Evolutionary conservation across 2,329 filamentous ascomycete species (phyloP).

Genomic region (Capronia epimyces): DNA sequence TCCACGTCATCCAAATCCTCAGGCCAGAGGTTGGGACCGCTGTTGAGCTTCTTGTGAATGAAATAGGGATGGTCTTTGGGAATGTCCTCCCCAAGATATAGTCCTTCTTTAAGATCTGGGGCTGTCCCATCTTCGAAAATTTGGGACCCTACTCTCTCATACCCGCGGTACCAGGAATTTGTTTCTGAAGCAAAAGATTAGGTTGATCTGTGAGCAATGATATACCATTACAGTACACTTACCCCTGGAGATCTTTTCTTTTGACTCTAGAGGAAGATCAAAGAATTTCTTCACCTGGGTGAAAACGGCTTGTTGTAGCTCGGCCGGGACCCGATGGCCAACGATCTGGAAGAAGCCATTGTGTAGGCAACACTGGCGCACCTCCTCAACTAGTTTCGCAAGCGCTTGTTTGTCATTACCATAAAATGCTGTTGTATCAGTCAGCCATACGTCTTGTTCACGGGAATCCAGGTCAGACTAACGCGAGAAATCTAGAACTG

Average conservation of each 20-base stretch:
- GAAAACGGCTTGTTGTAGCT: slow-evolving; percentile 41
- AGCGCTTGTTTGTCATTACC: slow-evolving; percentile 31
- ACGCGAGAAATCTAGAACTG: no score
- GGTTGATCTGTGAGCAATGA: background rate
- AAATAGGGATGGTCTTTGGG: slow-evolving; percentile 23
- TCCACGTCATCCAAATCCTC: slow-evolving; percentile 23
- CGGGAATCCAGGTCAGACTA: no score
- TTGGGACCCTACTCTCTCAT: slow-evolving; percentile 30
- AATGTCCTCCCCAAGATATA: slow-evolving; percentile 28
- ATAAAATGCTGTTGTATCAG: slow-evolving; percentile 30
- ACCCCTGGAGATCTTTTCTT: slow-evolving; percentile 37
- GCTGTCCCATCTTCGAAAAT: slow-evolving; percentile 28
- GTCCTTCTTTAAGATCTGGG: slow-evolving; percentile 31
- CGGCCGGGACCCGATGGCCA: slow-evolving; percentile 42
- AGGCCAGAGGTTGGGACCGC: slow-evolving; percentile 28
- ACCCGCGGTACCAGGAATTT: slow-evolving; percentile 32
- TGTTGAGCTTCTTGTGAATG: slow-evolving; percentile 25
- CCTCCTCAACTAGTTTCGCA: slow-evolving; percentile 31
- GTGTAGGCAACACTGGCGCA: slow-evolving; percentile 41
- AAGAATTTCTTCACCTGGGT: slow-evolving; percentile 46
- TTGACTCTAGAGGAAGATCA: slow-evolving; percentile 41
- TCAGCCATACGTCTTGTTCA: no score
- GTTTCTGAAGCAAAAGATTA: slow-evolving; percentile 28
- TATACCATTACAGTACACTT: background rate
- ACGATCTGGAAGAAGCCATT: slow-evolving; percentile 53